Percentiles rank a stretch among this genome's conserved stretches.
phyloP scores from a whole-genome alignment of 768 basidiomycete species.

The Sarcodon sp. region DNA sequence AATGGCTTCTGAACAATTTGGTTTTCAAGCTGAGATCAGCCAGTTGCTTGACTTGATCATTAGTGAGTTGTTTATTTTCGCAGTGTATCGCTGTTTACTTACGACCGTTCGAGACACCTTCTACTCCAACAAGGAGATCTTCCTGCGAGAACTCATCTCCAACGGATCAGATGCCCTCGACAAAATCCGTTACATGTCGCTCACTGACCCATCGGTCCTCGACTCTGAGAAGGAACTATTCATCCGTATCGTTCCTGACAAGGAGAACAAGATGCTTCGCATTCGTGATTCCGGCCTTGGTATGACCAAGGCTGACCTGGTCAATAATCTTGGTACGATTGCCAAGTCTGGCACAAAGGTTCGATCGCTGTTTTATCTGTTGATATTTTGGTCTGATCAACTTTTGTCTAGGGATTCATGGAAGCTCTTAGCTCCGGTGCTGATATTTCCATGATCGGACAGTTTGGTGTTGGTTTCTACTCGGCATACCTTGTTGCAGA shows the following conservation, averaged over 20 bases:
- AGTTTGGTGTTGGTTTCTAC: constrained; percentile 99
- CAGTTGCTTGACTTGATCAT: constrained; percentile 98
- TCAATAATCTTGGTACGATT: constrained; percentile 97
- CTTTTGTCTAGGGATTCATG: constrained; percentile 79
- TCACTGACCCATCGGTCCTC: constrained; percentile 86
- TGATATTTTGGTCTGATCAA: not conserved
- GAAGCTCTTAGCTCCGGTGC: constrained; percentile 88
- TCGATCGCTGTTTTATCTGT: constrained; percentile 6
- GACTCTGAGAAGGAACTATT: constrained; percentile 86
- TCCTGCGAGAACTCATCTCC: constrained; percentile 96
- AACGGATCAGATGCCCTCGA: constrained; percentile 97
- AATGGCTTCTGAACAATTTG: constrained; percentile 82
- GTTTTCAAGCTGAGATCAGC: constrained; percentile 99
- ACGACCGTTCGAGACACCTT: constrained; percentile 67
- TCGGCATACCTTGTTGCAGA: constrained; percentile 99
- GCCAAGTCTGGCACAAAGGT: constrained; percentile 93
- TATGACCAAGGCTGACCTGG: constrained; percentile 99
- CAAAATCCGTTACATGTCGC: constrained; percentile 94
- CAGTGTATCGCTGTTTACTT: constrained; percentile 4
- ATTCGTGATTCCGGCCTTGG: constrained; percentile 96
- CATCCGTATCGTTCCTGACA: constrained; percentile 93
- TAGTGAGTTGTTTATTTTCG: constrained; percentile 40
- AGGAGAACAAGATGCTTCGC: constrained; percentile 84
- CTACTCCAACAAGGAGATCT: constrained; percentile 99
- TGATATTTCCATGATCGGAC: constrained; percentile 94